A percentile compares a stretch with the other conserved stretches of the same genome.
Evolutionary conservation across 1,139 yeast genomes (phyloP).

Genomic region (Geotrichum restrictum): DNA sequence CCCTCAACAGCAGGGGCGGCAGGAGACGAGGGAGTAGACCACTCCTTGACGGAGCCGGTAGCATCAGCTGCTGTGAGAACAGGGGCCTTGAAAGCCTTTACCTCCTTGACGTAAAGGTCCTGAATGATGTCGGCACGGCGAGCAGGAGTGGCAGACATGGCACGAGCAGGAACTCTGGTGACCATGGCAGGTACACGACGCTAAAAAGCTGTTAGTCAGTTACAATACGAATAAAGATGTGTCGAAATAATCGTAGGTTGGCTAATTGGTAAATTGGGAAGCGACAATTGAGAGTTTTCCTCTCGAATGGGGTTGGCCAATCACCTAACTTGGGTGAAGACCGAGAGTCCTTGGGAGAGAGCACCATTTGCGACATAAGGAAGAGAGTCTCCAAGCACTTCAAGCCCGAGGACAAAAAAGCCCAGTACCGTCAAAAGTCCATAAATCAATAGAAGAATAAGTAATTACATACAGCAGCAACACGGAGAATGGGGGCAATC

Average conservation of each 20-base stretch:
- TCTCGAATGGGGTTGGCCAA: not conserved
- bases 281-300: not conserved
- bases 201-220: conserved; percentile 10
- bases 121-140: conserved; percentile 55
- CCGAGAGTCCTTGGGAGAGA: not conserved
- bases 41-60: conserved; percentile 73
- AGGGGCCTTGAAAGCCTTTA: conserved; percentile 83
- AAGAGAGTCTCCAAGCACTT: too few relatives aligned
- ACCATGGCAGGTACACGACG: conserved; percentile 18
- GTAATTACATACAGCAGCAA: conserved; percentile 18
- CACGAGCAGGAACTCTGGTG: conserved; percentile 15
- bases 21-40: conserved; percentile 76
- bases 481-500: conserved; percentile 23
- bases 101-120: conserved; percentile 81
- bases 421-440: too few relatives aligned
- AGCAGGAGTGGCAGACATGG: conserved; percentile 20
- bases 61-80: conserved; percentile 70
- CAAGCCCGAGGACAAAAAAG: too few relatives aligned
- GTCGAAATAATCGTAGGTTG: too few relatives aligned
- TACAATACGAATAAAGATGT: not conserved
- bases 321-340: not conserved
- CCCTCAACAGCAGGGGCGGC: conserved; percentile 67
- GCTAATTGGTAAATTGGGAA: not conserved
- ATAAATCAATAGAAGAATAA: not conserved
- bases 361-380: not conserved